Percentiles rank a stretch among this genome's conserved stretches.
Conservation (phyloP, 306 rosid genomes). For the Casuarina equisetifolia region DNA sequence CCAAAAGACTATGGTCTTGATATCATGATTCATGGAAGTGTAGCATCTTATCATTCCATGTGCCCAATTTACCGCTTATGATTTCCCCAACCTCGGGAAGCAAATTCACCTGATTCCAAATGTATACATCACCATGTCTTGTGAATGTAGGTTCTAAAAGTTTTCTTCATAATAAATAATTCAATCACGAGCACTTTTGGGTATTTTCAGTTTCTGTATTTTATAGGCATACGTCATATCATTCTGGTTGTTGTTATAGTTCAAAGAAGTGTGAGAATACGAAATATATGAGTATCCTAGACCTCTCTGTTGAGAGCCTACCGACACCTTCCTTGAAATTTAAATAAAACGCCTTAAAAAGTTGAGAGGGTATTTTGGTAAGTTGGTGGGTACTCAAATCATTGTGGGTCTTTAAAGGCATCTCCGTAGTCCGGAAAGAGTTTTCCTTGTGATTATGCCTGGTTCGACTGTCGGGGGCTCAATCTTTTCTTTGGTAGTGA, state of each 20-base stretch:
- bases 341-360: not conserved
- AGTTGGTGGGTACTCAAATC: slow-evolving; percentile 34
- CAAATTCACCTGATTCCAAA: not conserved
- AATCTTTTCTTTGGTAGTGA: slow-evolving; percentile 6
- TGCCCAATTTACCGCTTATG: slow-evolving; percentile 1
- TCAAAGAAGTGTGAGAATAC: not conserved
- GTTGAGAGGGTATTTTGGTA: slow-evolving; percentile 8
- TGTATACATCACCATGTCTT: not conserved
- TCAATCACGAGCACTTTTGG: slow-evolving; percentile 28
- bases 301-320: slow-evolving; percentile 48
- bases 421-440: slow-evolving; percentile 57
- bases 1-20: not conserved
- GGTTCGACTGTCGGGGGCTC: slow-evolving; percentile 33
- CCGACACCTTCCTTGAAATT: slow-evolving; percentile 62
- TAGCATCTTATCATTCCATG: not conserved
- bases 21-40: not conserved
- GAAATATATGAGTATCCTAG: not conserved
- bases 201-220: slow-evolving; percentile 44
- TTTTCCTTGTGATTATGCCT: slow-evolving; percentile 32
- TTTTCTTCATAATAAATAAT: not conserved
- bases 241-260: slow-evolving; percentile 18
- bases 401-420: slow-evolving; percentile 41
- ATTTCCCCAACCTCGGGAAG: not conserved
- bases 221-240: slow-evolving; percentile 40
- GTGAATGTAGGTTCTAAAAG: not conserved